Evolutionary conservation across 371 early-diverging fungal genomes (phyloP).

Genomic region (Saksenaea vasiformis): DNA sequence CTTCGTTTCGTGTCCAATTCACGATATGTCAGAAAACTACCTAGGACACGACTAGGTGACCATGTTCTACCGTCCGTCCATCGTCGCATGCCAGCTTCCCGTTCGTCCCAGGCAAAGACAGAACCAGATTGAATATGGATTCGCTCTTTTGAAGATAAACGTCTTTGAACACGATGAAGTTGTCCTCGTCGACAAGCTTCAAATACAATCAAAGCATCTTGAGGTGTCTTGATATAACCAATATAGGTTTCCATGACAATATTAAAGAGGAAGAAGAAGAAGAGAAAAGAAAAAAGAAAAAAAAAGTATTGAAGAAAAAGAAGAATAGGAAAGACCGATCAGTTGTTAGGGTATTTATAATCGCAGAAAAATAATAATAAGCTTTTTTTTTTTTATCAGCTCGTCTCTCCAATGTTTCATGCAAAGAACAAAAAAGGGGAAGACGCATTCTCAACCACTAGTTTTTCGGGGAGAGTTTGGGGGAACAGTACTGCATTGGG

Average conservation of each 20-base stretch:
- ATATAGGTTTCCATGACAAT: slow-evolving; percentile 47
- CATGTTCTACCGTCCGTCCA: slow-evolving; percentile 90
- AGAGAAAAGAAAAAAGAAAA: slow-evolving; percentile 5
- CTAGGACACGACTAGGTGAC: slow-evolving; percentile 82
- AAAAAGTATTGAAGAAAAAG: slow-evolving; percentile 9
- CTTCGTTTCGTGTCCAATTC: slow-evolving; percentile 66
- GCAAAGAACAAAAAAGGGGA: not conserved
- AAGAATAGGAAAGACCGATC: not conserved
- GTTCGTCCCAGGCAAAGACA: slow-evolving; percentile 87
- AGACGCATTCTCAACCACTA: not conserved
- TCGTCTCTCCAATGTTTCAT: slow-evolving; percentile 1
- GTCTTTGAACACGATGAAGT: slow-evolving; percentile 71
- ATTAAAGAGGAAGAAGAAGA: not conserved
- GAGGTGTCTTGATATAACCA: slow-evolving; percentile 76
- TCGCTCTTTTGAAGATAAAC: slow-evolving; percentile 69
- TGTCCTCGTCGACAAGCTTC: slow-evolving; percentile 78
- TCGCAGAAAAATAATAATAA: slow-evolving; percentile 3
- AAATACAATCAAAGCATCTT: slow-evolving; percentile 82
- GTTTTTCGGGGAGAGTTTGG: not conserved
- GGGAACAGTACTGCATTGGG: not conserved
- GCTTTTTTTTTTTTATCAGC: slow-evolving; percentile 4
- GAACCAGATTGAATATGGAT: slow-evolving; percentile 72
- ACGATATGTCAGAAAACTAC: slow-evolving; percentile 76
- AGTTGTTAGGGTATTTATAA: not conserved
- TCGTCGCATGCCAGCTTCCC: slow-evolving; percentile 84